Evolutionary conservation across 495 filamentous ascomycete genomes (phyloP).

Genomic region (Penicillium verhagenii): DNA sequence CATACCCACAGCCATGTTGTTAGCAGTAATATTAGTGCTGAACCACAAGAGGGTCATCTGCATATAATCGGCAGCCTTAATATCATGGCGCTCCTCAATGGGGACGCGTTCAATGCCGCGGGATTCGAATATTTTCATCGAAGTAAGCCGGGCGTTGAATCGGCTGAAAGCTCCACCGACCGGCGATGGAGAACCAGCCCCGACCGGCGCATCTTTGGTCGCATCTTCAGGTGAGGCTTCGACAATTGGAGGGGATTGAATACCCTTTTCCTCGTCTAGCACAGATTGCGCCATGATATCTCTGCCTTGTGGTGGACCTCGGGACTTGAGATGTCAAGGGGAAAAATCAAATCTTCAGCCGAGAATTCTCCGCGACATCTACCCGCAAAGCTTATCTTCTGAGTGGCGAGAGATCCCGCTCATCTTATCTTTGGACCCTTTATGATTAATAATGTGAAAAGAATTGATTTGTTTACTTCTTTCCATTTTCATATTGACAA

Average conservation of each 20-base stretch:
- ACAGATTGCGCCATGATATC: neutral
- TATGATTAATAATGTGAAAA: no score
- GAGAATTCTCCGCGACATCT: neutral
- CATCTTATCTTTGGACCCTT: neutral
- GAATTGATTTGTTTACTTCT: no score
- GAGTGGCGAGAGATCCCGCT: neutral
- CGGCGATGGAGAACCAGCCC: neutral
- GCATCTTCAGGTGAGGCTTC: neutral
- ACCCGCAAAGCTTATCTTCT: neutral
- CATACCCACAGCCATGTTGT: slow-evolving; percentile 62
- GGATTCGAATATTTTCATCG: slow-evolving; percentile 54
- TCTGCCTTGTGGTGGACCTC: neutral
- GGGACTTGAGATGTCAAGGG: neutral
- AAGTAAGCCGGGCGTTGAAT: slow-evolving; percentile 33
- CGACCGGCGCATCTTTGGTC: neutral
- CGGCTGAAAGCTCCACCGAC: slow-evolving; percentile 8
- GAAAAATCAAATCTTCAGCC: neutral
- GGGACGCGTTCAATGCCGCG: slow-evolving; percentile 66
- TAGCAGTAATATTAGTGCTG: slow-evolving; percentile 61
- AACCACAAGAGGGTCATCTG: slow-evolving; percentile 65
- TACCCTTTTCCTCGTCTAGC: slow-evolving; percentile 3
- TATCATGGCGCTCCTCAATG: slow-evolving; percentile 41
- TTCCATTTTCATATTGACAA: no score
- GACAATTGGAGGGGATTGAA: neutral
- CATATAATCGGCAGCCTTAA: slow-evolving; percentile 29